These are phyloP conservation scores for Encephalitozoon romaleae DNA, from an alignment of 371 early-diverging fungal species.

Conservation along the genomic window DNA sequence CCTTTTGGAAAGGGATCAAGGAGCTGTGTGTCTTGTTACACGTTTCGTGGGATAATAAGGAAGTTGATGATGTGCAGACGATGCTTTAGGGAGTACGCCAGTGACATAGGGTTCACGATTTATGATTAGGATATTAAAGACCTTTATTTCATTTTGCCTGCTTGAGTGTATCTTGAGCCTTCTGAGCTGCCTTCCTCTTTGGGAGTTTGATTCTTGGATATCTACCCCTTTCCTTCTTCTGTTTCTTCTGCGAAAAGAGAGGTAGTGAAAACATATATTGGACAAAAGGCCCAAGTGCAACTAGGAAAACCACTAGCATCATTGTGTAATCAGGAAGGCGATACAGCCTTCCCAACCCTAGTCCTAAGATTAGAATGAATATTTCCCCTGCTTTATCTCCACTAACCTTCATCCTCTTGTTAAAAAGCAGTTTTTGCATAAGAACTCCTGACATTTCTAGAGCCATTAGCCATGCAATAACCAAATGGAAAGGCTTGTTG, in stretches of 20 bases:
- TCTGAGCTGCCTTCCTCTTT: neutral
- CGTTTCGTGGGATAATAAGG: constrained; percentile 96
- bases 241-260: neutral
- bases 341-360: neutral
- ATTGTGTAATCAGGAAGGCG: neutral
- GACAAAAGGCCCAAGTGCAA: neutral
- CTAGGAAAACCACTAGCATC: neutral
- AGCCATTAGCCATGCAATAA: constrained; percentile 25
- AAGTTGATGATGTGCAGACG: constrained; percentile 98
- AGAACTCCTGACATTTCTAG: constrained; percentile 3
- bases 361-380: neutral
- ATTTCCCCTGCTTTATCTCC: neutral
- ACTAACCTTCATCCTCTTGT: neutral
- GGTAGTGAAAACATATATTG: neutral
- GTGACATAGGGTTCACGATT: constrained; percentile 82
- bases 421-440: constrained; percentile 17
- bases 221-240: constrained; percentile 1
- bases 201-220: constrained; percentile 8
- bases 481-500: neutral
- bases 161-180: neutral
- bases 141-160: constrained; percentile 2
- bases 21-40: constrained; percentile 64
- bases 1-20: constrained; percentile 53
- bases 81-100: constrained; percentile 97
- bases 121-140: constrained; percentile 48